Evolutionary conservation across 176 grass and related monocot genomes (phyloP).

Genomic region (Phragmites australis): DNA sequence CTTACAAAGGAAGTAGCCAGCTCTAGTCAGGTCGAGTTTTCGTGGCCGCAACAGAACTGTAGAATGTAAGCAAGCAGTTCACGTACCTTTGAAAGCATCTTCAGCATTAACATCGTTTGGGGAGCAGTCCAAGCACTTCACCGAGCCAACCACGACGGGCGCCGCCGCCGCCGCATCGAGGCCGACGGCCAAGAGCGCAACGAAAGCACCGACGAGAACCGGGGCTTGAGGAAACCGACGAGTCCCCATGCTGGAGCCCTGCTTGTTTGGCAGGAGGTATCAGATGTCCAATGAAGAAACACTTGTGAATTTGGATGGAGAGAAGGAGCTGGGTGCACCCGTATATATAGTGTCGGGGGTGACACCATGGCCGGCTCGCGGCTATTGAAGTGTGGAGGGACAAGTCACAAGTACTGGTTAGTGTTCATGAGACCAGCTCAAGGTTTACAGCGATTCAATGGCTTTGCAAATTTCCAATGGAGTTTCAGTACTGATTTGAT

Average conservation of each 20-base stretch:
- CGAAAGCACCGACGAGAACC: constrained; percentile 9
- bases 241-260: constrained; percentile 35
- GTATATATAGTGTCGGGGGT: constrained; percentile 19
- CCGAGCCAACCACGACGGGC: constrained; percentile 37
- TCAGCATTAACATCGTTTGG: constrained; percentile 27
- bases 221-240: constrained; percentile 5
- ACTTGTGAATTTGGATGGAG: constrained; percentile 28
- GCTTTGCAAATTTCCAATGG: constrained; percentile 5
- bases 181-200: constrained; percentile 35
- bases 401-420: constrained; percentile 28
- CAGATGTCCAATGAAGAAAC: constrained; percentile 15
- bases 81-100: constrained; percentile 45
- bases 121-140: constrained; percentile 55
- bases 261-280: neutral
- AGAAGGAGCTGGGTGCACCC: constrained; percentile 10
- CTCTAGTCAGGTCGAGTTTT: neutral
- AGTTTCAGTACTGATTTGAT: constrained; percentile 16
- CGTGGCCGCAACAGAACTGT: neutral
- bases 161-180: neutral
- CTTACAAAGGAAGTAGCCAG: neutral
- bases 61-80: neutral
- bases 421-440: constrained; percentile 35
- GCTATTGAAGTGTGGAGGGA: constrained; percentile 17
- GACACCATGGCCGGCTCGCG: neutral
- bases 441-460: neutral